phyloP scores from a whole-genome alignment of 106 monocot genomes.

The Apostasia shenzhenica region DNA sequence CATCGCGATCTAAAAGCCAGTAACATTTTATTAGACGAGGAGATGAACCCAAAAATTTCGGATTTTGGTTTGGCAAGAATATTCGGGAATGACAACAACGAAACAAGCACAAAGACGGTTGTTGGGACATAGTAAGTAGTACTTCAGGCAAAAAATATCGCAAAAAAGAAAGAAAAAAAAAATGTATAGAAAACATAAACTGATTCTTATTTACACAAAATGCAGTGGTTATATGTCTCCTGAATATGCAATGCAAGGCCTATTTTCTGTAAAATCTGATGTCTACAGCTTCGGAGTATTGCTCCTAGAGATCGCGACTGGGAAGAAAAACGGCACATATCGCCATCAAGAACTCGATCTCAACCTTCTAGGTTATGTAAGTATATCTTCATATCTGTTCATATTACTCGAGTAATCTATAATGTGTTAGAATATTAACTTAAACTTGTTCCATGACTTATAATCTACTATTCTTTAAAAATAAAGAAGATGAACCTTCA shows the following conservation, averaged over 20 bases:
- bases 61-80: conserved; percentile 12
- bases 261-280: conserved; percentile 24
- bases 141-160: no score
- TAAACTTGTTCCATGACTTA: no score
- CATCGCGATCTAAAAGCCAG: conserved; percentile 17
- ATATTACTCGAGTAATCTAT: background rate
- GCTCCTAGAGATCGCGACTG: conserved; percentile 7
- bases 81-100: conserved; percentile 6
- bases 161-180: no score
- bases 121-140: conserved; percentile 16
- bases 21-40: conserved; percentile 10
- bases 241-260: conserved; percentile 21
- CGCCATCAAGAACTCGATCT: background rate
- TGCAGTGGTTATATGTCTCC: conserved; percentile 29
- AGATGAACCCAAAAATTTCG: conserved; percentile 14
- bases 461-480: no score
- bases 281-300: conserved; percentile 23
- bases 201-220: no score
- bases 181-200: no score
- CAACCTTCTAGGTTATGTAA: conserved; percentile 11
- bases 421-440: no score
- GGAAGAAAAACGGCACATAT: conserved; percentile 1
- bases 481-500: no score
- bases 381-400: background rate
- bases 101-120: conserved; percentile 8